A percentile compares a stretch with the other conserved stretches of the same genome.
Conservation (phyloP, 1,284 basidiomycete genomes). For the Inonotus hispidus region DNA sequence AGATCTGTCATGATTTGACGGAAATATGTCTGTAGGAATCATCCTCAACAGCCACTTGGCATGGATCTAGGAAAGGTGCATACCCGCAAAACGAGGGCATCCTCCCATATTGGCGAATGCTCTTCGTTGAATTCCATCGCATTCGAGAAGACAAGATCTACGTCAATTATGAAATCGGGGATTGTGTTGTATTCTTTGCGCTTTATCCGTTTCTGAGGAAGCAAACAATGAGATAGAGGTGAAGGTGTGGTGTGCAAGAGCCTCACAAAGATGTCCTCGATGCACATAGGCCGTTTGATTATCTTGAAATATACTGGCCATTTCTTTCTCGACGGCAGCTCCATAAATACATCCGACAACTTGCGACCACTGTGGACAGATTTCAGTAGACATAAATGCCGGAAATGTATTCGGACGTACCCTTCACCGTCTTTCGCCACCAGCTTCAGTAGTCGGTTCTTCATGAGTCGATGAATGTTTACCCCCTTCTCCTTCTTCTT, state of each 20-base stretch:
- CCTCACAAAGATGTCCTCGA: slow-evolving; percentile 76
- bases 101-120: slow-evolving; percentile 70
- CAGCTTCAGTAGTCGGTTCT: slow-evolving; percentile 62
- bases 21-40: slow-evolving; percentile 52
- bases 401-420: slow-evolving; percentile 34
- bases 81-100: slow-evolving; percentile 61
- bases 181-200: slow-evolving; percentile 64
- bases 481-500: slow-evolving; percentile 51
- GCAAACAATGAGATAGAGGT: slow-evolving; percentile 18
- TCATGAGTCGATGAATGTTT: slow-evolving; percentile 57
- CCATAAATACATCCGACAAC: slow-evolving; percentile 76
- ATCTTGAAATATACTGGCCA: slow-evolving; percentile 85
- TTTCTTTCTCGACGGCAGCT: slow-evolving; percentile 70
- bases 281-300: slow-evolving; percentile 79
- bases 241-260: neutral
- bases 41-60: slow-evolving; percentile 17
- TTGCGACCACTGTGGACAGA: slow-evolving; percentile 50
- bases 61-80: slow-evolving; percentile 20
- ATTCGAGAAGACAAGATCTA: slow-evolving; percentile 89
- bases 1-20: slow-evolving; percentile 69
- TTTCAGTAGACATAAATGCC: slow-evolving; percentile 4
- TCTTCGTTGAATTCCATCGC: slow-evolving; percentile 80
- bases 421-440: slow-evolving; percentile 60
- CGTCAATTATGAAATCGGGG: slow-evolving; percentile 76
- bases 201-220: slow-evolving; percentile 63